Percentiles rank a stretch among this genome's conserved stretches.
Conservation (phyloP, 768 basidiomycete species). For the Boletus rubescentipes region DNA sequence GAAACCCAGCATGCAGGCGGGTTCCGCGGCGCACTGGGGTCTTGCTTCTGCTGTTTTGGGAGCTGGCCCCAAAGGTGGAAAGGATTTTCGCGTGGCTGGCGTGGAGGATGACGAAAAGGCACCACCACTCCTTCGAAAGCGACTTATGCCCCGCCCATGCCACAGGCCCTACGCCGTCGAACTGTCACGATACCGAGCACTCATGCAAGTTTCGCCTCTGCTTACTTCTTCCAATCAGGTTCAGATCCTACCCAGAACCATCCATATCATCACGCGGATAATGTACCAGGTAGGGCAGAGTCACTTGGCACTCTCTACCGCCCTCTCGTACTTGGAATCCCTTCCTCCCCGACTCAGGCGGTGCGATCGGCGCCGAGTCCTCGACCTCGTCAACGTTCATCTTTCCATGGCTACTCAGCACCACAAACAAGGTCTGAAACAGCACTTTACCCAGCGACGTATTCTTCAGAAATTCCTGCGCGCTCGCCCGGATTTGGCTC, state of each 20-base stretch:
- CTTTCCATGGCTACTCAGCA: slow-evolving; percentile 39
- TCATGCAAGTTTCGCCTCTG: slow-evolving; percentile 44
- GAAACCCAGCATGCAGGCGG: neutral
- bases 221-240: slow-evolving; percentile 34
- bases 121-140: slow-evolving; percentile 2
- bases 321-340: slow-evolving; percentile 46
- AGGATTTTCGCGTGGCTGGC: neutral
- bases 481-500: slow-evolving; percentile 49
- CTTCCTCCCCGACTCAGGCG: slow-evolving; percentile 45
- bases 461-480: slow-evolving; percentile 45
- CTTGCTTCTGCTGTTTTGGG: neutral
- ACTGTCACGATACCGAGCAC: slow-evolving; percentile 33
- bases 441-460: slow-evolving; percentile 44
- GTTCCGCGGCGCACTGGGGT: neutral
- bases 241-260: slow-evolving; percentile 40
- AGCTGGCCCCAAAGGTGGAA: neutral
- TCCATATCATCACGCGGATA: slow-evolving; percentile 45
- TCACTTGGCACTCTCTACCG: slow-evolving; percentile 43
- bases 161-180: slow-evolving; percentile 11
- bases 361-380: slow-evolving; percentile 36
- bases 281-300: slow-evolving; percentile 44
- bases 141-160: slow-evolving; percentile 16
- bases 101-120: neutral
- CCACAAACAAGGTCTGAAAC: slow-evolving; percentile 39
- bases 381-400: slow-evolving; percentile 50